Conservation (phyloP, 805 yeast genomes). For the Pichia rugopelliculosa region DNA sequence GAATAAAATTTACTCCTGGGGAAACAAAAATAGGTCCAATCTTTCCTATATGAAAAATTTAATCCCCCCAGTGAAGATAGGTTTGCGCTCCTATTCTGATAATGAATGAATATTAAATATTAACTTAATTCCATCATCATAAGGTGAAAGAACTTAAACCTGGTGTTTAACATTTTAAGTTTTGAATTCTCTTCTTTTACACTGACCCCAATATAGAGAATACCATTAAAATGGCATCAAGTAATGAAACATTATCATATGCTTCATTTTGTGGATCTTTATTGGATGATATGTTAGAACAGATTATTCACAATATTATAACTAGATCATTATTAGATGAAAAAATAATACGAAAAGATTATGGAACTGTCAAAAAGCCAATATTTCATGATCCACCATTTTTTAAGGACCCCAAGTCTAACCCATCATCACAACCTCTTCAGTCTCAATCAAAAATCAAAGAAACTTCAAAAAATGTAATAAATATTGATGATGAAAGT, state of each 20-base stretch:
- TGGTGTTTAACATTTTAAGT: too few species aligned
- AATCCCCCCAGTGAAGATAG: too few species aligned
- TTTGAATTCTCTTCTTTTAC: too few species aligned
- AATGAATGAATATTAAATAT: too few species aligned
- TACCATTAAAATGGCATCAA: conserved; percentile 6
- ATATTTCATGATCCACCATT: conserved; percentile 17
- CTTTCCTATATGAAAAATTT: too few species aligned
- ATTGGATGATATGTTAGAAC: conserved; percentile 27
- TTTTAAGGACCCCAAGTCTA: background rate
- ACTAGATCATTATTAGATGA: conserved; percentile 26
- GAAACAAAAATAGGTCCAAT: too few species aligned
- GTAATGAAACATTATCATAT: conserved; percentile 20
- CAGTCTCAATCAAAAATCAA: background rate
- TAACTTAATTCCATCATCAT: too few species aligned
- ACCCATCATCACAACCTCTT: background rate
- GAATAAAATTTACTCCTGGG: too few species aligned
- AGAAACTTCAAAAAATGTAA: background rate
- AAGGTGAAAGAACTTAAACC: too few species aligned
- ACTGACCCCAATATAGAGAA: background rate
- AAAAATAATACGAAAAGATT: conserved; percentile 24
- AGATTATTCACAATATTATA: conserved; percentile 29
- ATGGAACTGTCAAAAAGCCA: conserved; percentile 25
- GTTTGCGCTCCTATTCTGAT: too few species aligned
- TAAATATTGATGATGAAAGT: background rate
- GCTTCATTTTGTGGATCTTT: conserved; percentile 26